Base-by-base conservation (phyloP, 192 early-diverging fungal species). In the Gonapodya prolifera region DNA sequence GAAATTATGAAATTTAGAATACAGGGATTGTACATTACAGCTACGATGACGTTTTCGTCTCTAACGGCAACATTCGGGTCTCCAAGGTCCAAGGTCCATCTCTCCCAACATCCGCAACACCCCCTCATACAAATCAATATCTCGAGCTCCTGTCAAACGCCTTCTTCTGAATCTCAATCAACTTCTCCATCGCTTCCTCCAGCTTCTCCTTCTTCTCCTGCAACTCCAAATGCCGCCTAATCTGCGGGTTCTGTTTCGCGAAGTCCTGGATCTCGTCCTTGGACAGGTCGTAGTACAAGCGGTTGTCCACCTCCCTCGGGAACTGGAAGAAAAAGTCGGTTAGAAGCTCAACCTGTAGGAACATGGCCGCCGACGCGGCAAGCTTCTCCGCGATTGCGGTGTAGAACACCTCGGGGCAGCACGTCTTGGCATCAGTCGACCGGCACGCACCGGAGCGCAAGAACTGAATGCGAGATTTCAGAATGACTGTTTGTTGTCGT, bases 281-380 rank as follows among this genome's bases (percentile, higher is more conserved):
- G 2, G 86, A 88, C 80, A 95, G 86, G 81, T 92, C 93, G 75
- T 97, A 97, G 76, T 96, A 95, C 76, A 99, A 80, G 75, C 91
- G 86, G 77, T 94, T 91, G 82, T 99, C 97, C 29, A 99, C 90
- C 84, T 97, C 94, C 35, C 97, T 84, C 35, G 97, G 97, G 77
- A 98, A 89, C 85, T 98, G 96, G 90, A 97, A 97, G 81, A 97
- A 95, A 84, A 98, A 99, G 83, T 99, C 97, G 81, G 95, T 96
- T 81, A 99, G 84, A 70, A 99, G 87, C 83, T 99, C 97, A 28
- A 96, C 93, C 81, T 95, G 93, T 79, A 99, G 96, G 81, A 99
- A 99, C 93, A 99, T 95, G 35, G 96, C 95, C 35, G 95, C 92
- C 84, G 84, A 91, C 95, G 81, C 95, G 0, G 97, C 91, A 35